Conservation (phyloP, 1,284 basidiomycete species). For the Leccinum huronense region DNA sequence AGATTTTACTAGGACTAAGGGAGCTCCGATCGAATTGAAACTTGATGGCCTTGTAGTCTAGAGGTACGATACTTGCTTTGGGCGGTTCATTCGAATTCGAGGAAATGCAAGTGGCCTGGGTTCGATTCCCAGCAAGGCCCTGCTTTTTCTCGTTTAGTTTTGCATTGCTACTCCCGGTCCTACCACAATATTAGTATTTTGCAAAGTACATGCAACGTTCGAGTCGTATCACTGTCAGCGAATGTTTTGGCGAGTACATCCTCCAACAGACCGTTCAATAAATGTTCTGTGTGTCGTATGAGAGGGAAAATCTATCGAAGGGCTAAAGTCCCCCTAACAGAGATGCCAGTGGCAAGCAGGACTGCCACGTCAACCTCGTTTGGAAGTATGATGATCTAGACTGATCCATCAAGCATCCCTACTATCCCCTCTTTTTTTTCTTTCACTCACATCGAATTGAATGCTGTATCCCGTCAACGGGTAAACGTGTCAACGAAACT, state of each 20-base stretch:
- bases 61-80: slow-evolving; percentile 32
- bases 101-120: slow-evolving; percentile 44
- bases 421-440: background rate
- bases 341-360: background rate
- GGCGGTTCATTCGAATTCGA: slow-evolving; percentile 15
- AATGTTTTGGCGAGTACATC: background rate
- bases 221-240: background rate
- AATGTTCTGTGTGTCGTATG: background rate
- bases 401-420: background rate
- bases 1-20: background rate
- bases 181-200: background rate
- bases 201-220: background rate
- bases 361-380: background rate
- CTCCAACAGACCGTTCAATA: background rate
- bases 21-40: too few species aligned
- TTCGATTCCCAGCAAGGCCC: slow-evolving; percentile 43
- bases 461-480: background rate
- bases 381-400: background rate
- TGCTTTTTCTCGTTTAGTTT: background rate
- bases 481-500: background rate
- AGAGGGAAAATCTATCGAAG: background rate
- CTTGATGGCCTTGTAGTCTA: slow-evolving; percentile 25
- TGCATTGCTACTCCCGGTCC: background rate
- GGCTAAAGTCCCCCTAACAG: background rate
- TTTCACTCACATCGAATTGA: background rate